phyloP scores from a whole-genome alignment of 2,329 filamentous ascomycete species.

The Cladosporium sp. region DNA sequence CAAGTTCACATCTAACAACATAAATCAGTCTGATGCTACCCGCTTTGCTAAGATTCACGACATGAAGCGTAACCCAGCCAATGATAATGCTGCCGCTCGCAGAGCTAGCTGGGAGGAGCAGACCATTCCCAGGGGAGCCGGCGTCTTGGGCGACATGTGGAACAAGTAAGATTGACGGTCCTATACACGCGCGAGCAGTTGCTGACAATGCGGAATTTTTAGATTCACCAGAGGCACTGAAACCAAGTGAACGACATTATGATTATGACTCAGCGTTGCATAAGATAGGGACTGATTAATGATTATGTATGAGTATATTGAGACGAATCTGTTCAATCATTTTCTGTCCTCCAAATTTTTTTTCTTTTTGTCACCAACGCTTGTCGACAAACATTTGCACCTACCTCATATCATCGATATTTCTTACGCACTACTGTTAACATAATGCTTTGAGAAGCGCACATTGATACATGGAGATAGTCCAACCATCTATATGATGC shows the following conservation, averaged over 20 bases:
- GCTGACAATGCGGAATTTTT: background rate
- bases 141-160: constrained; percentile 3
- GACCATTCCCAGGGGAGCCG: background rate
- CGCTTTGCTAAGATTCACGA: background rate
- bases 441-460: no score
- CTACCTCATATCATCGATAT: no score
- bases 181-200: background rate
- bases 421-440: no score
- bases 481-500: background rate
- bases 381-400: no score
- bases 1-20: background rate
- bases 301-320: background rate
- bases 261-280: background rate
- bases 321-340: background rate
- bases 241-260: background rate
- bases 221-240: constrained; percentile 3
- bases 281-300: background rate
- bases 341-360: no score
- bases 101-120: constrained; percentile 9
- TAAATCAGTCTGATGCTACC: background rate
- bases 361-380: no score
- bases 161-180: background rate
- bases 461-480: no score
- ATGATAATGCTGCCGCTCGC: constrained; percentile 6
- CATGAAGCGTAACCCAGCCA: constrained; percentile 4